A percentile compares a stretch with the other conserved stretches of the same genome.
These are phyloP conservation scores for Epichloe elymi DNA, from an alignment of 2,329 filamentous ascomycete genomes.

Conservation along the genomic window DNA sequence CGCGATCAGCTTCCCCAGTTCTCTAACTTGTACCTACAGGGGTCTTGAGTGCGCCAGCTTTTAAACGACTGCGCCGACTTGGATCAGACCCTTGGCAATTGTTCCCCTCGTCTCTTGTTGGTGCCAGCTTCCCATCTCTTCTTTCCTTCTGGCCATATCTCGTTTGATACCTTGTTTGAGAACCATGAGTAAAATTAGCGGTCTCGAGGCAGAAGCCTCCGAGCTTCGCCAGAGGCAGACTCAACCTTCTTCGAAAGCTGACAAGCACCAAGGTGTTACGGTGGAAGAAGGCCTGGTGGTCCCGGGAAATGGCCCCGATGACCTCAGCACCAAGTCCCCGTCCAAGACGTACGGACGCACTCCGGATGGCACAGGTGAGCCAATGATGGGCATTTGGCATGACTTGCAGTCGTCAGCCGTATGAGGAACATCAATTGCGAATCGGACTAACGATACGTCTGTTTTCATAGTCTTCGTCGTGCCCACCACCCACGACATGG, in stretches of 20 bases:
- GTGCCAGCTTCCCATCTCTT: background rate
- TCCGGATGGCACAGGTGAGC: conserved; percentile 77
- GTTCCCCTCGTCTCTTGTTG: background rate
- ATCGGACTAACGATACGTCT: conserved; percentile 6
- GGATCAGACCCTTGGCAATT: too few relatives aligned
- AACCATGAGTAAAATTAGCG: background rate
- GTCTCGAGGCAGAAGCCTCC: conserved; percentile 1
- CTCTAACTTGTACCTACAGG: background rate
- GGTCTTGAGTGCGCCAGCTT: too few relatives aligned
- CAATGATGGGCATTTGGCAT: background rate
- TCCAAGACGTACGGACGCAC: conserved; percentile 77
- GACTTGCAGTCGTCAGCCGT: background rate
- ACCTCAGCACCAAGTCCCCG: conserved; percentile 14
- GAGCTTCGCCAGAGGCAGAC: conserved; percentile 4
- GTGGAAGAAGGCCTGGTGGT: background rate
- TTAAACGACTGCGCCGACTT: too few relatives aligned
- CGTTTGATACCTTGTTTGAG: background rate
- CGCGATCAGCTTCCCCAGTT: background rate
- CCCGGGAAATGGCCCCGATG: background rate
- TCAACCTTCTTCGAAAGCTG: background rate
- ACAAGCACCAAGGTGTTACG: background rate
- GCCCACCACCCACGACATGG: conserved; percentile 96
- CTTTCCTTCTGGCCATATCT: background rate
- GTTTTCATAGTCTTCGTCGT: conserved; percentile 69
- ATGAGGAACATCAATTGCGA: background rate